A percentile compares a stretch with the other conserved stretches of the same genome.
phyloP scores from a whole-genome alignment of 495 filamentous ascomycete genomes.

The Hypoxylon lienhwacheense region DNA sequence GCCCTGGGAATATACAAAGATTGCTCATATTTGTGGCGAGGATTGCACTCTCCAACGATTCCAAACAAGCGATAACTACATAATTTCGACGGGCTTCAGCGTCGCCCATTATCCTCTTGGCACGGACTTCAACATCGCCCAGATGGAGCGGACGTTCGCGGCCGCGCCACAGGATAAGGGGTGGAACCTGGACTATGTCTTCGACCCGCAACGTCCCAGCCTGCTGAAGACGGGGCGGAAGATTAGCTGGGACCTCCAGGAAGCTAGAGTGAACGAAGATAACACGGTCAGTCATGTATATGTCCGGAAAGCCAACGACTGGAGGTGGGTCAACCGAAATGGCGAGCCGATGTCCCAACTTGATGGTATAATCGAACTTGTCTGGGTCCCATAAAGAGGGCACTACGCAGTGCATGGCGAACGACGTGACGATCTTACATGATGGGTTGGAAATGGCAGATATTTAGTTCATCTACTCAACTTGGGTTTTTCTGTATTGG shows the following conservation, averaged over 20 bases:
- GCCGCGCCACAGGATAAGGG: conserved; percentile 57
- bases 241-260: conserved; percentile 57
- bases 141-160: conserved; percentile 66
- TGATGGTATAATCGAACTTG: conserved; percentile 55
- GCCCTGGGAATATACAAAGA: conserved; percentile 66
- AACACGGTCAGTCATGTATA: conserved; percentile 52
- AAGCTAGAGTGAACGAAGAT: conserved; percentile 45
- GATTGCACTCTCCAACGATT: conserved; percentile 68
- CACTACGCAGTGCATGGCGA: conserved; percentile 6
- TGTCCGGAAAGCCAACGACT: conserved; percentile 51
- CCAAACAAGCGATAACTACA: conserved; percentile 63
- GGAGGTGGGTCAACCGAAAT: conserved; percentile 50
- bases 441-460: conserved; percentile 30
- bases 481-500: conserved; percentile 20
- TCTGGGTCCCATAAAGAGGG: conserved; percentile 49
- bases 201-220: conserved; percentile 52
- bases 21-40: conserved; percentile 63
- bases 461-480: conserved; percentile 30
- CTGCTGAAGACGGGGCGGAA: conserved; percentile 54
- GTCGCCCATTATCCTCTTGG: conserved; percentile 63
- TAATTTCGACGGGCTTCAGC: conserved; percentile 68
- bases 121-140: conserved; percentile 60
- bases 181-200: conserved; percentile 55
- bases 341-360: conserved; percentile 49
- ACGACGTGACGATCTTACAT: conserved; percentile 38